Evolutionary conservation across 176 grass and related monocot species (phyloP).

Genomic region (Cenchrus purpureus): DNA sequence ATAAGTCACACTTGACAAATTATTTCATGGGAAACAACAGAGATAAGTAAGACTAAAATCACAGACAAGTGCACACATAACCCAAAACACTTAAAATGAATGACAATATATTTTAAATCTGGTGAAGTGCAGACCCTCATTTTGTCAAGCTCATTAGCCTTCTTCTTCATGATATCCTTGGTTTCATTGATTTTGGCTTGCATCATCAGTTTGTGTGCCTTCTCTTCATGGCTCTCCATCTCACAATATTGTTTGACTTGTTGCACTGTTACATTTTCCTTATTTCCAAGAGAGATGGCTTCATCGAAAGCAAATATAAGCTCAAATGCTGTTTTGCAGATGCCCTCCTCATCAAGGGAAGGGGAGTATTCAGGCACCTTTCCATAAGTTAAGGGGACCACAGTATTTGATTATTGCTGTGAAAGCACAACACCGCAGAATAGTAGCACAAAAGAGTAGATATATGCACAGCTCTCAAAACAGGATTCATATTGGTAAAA

Average conservation of each 20-base stretch:
- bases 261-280: slow-evolving; percentile 80
- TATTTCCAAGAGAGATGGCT: slow-evolving; percentile 82
- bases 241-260: slow-evolving; percentile 97
- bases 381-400: slow-evolving; percentile 55
- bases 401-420: background rate
- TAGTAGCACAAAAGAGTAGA: slow-evolving; percentile 21
- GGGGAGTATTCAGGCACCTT: slow-evolving; percentile 84
- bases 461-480: background rate
- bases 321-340: slow-evolving; percentile 74
- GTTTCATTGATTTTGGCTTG: slow-evolving; percentile 90
- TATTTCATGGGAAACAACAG: background rate
- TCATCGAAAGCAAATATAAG: slow-evolving; percentile 93
- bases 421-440: background rate
- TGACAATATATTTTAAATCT: slow-evolving; percentile 5
- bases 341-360: slow-evolving; percentile 77
- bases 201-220: slow-evolving; percentile 78
- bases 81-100: slow-evolving; percentile 3
- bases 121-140: slow-evolving; percentile 57
- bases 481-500: too few species aligned
- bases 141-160: slow-evolving; percentile 87
- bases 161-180: slow-evolving; percentile 88
- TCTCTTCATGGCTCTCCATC: slow-evolving; percentile 90
- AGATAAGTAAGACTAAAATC: too few species aligned
- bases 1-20: background rate
- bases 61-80: too few species aligned